Percentiles rank a stretch among this genome's conserved stretches.
phyloP scores from a whole-genome alignment of 257 asterid genomes.

The Ilex asprella region DNA sequence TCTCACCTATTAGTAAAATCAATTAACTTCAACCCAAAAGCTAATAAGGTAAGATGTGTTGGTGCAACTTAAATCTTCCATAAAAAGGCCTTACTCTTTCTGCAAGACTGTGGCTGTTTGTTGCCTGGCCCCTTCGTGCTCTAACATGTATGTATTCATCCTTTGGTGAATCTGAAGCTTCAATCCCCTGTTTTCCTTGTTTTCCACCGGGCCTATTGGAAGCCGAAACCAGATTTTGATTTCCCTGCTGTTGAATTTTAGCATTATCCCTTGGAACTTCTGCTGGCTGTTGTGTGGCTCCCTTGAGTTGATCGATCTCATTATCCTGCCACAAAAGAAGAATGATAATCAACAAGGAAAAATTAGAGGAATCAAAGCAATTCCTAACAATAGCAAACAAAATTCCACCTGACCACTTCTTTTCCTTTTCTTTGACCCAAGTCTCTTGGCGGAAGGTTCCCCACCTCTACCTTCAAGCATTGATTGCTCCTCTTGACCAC shows the following conservation, averaged over 20 bases:
- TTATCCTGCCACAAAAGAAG: constrained; percentile 34
- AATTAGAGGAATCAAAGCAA: background rate
- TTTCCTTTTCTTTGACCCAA: constrained; percentile 66
- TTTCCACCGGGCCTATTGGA: constrained; percentile 50
- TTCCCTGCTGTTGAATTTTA: constrained; percentile 41
- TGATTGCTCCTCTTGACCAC: constrained; percentile 37
- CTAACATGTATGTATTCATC: constrained; percentile 80
- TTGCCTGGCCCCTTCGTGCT: constrained; percentile 94
- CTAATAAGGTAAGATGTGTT: background rate
- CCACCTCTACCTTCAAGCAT: constrained; percentile 19
- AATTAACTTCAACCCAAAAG: constrained; percentile 11
- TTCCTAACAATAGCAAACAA: background rate
- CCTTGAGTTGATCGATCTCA: constrained; percentile 36
- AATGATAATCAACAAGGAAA: background rate
- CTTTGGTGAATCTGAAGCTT: constrained; percentile 70
- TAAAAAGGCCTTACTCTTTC: constrained; percentile 58
- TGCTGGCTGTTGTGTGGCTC: constrained; percentile 23
- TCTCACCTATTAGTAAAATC: constrained; percentile 52
- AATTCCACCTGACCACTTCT: constrained; percentile 51
- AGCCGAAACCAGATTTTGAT: constrained; percentile 32
- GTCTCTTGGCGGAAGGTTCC: constrained; percentile 41
- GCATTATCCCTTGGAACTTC: constrained; percentile 31
- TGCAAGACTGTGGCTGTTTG: constrained; percentile 98
- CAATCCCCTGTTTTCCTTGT: constrained; percentile 55
- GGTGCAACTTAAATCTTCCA: background rate